These are phyloP conservation scores for Pneumocystis sp. DNA, from an alignment of 1,139 yeast genomes.

Conservation along the genomic window DNA sequence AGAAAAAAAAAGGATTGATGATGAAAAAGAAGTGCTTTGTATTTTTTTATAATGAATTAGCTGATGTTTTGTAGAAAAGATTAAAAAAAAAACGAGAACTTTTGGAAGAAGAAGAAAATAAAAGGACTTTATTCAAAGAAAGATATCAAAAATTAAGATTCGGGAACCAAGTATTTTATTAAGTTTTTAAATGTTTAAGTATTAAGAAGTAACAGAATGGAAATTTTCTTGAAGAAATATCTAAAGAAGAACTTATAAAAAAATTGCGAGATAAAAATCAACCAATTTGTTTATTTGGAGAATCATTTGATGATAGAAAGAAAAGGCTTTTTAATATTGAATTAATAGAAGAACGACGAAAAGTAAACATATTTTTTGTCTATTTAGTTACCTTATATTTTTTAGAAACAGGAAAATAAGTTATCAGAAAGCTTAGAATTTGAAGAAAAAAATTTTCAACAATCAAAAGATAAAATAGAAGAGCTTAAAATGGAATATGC, in stretches of 20 bases:
- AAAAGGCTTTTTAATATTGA: constrained; percentile 16
- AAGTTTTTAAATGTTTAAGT: background rate
- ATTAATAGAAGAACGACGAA: constrained; percentile 1
- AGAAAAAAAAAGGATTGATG: constrained; percentile 20
- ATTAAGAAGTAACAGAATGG: background rate
- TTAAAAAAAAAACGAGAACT: constrained; percentile 12
- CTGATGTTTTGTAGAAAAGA: constrained; percentile 12
- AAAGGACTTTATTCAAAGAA: constrained; percentile 5
- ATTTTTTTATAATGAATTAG: constrained; percentile 9
- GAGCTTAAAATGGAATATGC: constrained; percentile 7
- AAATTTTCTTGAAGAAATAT: constrained; percentile 6
- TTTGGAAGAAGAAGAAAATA: constrained; percentile 7
- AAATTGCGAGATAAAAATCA: constrained; percentile 29
- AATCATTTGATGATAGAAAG: constrained; percentile 21
- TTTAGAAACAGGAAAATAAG: background rate
- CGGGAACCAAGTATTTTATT: background rate
- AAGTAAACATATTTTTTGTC: background rate
- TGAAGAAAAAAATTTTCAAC: constrained; percentile 35
- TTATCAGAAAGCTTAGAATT: background rate
- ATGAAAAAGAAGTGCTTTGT: constrained; percentile 15
- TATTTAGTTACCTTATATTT: background rate
- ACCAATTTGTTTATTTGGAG: constrained; percentile 38
- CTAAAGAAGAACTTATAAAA: constrained; percentile 37
- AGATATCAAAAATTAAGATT: constrained; percentile 4
- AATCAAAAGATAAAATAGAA: constrained; percentile 27